Percentiles rank a stretch among this genome's conserved stretches.
Conservation (phyloP, 2,329 filamentous ascomycete genomes). For the Penicillium hesseltinei region DNA sequence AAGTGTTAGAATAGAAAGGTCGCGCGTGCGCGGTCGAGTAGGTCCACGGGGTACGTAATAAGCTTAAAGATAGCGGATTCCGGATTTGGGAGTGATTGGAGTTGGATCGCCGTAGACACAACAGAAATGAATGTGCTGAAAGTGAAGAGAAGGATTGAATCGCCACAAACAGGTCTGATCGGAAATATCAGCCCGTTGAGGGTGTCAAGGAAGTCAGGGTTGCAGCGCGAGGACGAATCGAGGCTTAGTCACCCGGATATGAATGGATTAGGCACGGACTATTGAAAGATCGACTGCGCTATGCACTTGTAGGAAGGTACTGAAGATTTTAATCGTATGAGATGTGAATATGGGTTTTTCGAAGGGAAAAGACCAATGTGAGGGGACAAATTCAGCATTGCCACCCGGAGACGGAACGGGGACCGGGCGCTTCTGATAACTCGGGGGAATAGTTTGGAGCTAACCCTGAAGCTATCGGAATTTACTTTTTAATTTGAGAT, state of each 20-base stretch:
- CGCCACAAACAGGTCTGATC: conserved; percentile 8
- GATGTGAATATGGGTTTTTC: neutral
- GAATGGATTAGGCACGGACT: neutral
- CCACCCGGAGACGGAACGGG: conserved; percentile 8
- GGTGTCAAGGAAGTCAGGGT: neutral
- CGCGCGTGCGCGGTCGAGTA: conserved; percentile 27
- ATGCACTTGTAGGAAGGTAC: neutral
- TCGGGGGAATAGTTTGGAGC: neutral
- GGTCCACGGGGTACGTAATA: neutral
- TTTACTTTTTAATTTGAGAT: neutral
- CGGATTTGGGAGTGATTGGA: neutral
- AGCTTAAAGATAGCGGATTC: conserved; percentile 10
- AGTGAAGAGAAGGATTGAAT: conserved; percentile 11
- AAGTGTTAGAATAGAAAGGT: conserved; percentile 15
- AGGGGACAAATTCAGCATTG: conserved; percentile 3
- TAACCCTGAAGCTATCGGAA: conserved; percentile 4
- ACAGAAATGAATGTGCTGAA: conserved; percentile 18
- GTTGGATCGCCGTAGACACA: conserved; percentile 1
- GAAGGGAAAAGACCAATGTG: neutral
- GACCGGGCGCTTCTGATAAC: neutral
- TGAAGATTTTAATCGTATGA: neutral
- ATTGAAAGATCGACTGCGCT: conserved; percentile 9
- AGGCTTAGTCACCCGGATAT: conserved; percentile 10
- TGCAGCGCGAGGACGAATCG: neutral
- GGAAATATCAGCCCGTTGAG: conserved; percentile 9